Evolutionary conservation across 805 yeast species (phyloP), one percentile per base, ranked within the genome.

Genomic region (Saccharomycopsis vini): DNA sequence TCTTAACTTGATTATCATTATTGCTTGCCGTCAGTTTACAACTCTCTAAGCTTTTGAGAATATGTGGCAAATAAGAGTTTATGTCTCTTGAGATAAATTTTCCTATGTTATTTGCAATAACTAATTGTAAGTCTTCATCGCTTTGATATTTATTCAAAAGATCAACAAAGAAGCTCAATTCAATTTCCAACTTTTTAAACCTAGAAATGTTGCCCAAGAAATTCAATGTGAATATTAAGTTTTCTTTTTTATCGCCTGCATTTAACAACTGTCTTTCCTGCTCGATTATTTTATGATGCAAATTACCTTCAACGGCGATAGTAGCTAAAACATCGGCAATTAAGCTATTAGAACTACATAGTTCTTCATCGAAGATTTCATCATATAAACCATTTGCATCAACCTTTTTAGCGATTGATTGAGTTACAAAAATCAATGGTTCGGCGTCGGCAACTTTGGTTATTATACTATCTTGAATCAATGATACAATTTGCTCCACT

Each of bases 61-160:
- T 56, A 2, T 46, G 35, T 0, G 68, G 63, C n/a, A 75, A 53
- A 44, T 69, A 66, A 3, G 50, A 56, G 1, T 56, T 52, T 5
- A 68, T 53, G 47, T 73, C 63, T 30, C 60, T 60, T 3, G 69
- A 60, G 7, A 72, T 62, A 20, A 75, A 56, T 10, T 70, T 66
- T 1, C 84, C 81, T 23, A 77, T 55, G 0, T 80, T 66, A 39
- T 69, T 67, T 1, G 81, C 72, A 1, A 81, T 68, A 19, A 73
- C 72, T 5, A 64, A 50, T 42, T 66, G 66, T 4, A 71, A 54
- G 4, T 56, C 58, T 30, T 69, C 71, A 9, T 64, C 56, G 3
- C 56, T 53, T 7, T 23, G 24, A 22, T 42, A 36, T n/a, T 23
- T 26, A 13, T 32, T 39, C 13, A 45, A 21, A 4, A 45, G 23